Base-by-base conservation (phyloP, 2,329 filamentous ascomycete genomes). In the Talaromyces sp. region DNA sequence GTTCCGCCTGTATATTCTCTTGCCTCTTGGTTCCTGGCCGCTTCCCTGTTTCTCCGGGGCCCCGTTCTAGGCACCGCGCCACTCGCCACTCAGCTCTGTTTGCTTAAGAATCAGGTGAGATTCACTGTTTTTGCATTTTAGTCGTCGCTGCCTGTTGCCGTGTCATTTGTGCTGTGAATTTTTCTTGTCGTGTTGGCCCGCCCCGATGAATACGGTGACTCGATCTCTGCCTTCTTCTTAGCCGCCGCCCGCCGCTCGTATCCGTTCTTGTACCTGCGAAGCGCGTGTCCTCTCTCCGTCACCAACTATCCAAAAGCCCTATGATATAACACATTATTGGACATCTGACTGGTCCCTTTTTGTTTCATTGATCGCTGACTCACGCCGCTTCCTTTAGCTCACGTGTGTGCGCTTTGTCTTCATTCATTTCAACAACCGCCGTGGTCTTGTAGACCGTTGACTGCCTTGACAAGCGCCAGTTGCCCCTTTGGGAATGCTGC, bases 1-100 rank as follows among this genome's bases (percentile, higher is more conserved):
- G 51, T 31, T 58, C 59, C 38, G 24, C 51, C 64, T 64, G 63
- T 64, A 63, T 62, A 59, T 61, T 27, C 32, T 35, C 50, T 63
- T 55, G 56, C 62, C 62, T 60, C 65, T 60, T 60, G 55, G 70
- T 71, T 67, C 69, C 68, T 73, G 64, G 61, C 32, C 24, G 56
- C 35, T 43, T 62, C 27, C 24, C 35, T 19, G 43, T 58, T 38
- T 56, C 58, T 50, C 26, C 41, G 26, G 31, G 52, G 51, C 58
- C 29, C 58, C 43, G 26, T 46, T 58, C 50, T 63, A 59, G 57
- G 59, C 59, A 55, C 59, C 54, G 24, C 59, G 57, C 55, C 59
- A 58, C 50, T 61, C 56, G 59, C 59, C 59, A 61, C 59, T 35
- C 51, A 52, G 49, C 49, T 27, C 43, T 52, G 27, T 17, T 52